A percentile compares a stretch with the other conserved stretches of the same genome.
phyloP scores from a whole-genome alignment of 179 eudicot species.

The Gypsophila paniculata region DNA sequence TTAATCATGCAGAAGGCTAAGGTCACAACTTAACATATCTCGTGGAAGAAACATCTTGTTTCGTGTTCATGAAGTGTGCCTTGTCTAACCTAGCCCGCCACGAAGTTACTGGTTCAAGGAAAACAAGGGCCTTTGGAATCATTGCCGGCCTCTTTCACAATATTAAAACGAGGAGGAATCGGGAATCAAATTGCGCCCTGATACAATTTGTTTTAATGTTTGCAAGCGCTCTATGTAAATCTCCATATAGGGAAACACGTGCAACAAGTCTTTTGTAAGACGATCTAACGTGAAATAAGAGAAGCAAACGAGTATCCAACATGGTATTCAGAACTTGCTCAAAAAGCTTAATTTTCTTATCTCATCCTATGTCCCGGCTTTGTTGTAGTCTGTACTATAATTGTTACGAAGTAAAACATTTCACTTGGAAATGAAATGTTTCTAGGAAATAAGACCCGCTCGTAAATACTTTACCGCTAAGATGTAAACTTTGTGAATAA shows the following conservation, averaged over 20 bases:
- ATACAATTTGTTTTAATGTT: not conserved
- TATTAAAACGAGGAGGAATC: not conserved
- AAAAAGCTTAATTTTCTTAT: not conserved
- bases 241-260: no score
- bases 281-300: no score
- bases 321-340: no score
- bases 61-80: not conserved
- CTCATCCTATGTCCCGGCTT: not conserved
- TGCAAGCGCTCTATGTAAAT: no score
- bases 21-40: constrained; percentile 24
- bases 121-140: not conserved
- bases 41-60: not conserved
- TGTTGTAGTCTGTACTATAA: no score
- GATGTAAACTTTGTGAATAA: no score
- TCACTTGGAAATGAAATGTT: not conserved
- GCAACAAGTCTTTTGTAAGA: no score
- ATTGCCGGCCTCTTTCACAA: not conserved
- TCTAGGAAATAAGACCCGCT: not conserved
- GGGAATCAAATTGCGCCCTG: not conserved
- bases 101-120: not conserved
- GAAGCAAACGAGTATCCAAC: not conserved
- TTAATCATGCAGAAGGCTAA: constrained; percentile 70
- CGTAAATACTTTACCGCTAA: not conserved
- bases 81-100: not conserved
- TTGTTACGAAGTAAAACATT: no score